Evolutionary conservation across 371 early-diverging fungal species (phyloP).

Genomic region (Mucor saturninus): DNA sequence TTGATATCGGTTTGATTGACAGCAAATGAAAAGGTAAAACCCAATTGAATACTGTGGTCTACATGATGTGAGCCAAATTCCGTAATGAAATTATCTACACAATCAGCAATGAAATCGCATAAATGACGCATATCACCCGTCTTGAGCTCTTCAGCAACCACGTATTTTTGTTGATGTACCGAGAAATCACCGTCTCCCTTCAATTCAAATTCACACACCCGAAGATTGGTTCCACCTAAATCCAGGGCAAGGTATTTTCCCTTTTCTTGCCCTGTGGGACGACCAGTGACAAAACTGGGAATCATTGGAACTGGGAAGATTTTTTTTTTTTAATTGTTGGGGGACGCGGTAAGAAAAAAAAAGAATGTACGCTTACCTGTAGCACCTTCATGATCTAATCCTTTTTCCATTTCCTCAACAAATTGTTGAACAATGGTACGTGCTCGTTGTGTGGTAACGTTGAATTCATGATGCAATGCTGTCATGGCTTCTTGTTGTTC

Average conservation of each 20-base stretch:
- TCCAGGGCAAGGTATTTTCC: constrained; percentile 90
- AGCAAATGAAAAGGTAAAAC: constrained; percentile 96
- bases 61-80: constrained; percentile 45
- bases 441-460: constrained; percentile 13
- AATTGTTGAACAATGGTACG: constrained; percentile 63
- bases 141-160: constrained; percentile 35
- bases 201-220: constrained; percentile 68
- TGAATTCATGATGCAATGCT: constrained; percentile 12
- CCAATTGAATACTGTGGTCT: constrained; percentile 50
- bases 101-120: constrained; percentile 90
- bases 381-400: constrained; percentile 64
- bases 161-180: constrained; percentile 36
- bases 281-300: constrained; percentile 83
- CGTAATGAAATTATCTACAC: constrained; percentile 75
- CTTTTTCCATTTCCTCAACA: constrained; percentile 72
- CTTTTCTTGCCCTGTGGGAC: constrained; percentile 81
- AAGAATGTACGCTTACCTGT: constrained; percentile 30
- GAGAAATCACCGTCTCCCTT: constrained; percentile 53
- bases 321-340: background rate
- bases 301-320: constrained; percentile 54
- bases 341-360: too few relatives aligned
- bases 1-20: constrained; percentile 80
- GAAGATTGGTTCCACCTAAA: constrained; percentile 91
- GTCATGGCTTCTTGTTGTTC: constrained; percentile 20
- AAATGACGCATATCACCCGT: constrained; percentile 60